Base-by-base conservation (phyloP, 2,329 filamentous ascomycete genomes). In the Clonostachys sp. region DNA sequence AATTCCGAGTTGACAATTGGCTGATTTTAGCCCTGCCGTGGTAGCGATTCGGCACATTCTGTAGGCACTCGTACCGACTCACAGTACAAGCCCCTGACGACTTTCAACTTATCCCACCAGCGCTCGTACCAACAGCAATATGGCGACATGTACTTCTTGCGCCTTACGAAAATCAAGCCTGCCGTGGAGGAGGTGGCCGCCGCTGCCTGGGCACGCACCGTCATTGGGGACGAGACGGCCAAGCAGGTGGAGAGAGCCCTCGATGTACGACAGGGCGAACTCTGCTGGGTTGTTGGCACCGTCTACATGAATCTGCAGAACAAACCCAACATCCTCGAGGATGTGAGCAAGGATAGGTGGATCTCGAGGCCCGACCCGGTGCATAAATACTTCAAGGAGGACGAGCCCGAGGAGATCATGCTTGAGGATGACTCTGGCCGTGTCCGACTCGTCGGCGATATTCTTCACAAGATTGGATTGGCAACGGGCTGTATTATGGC, bases 241-340 rank as follows among this genome's bases (percentile, higher is more conserved):
- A 80, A 78, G 55, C 82, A 78, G 54, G 91, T 95, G 14, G 89
- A 96, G 34, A 79, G 94, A 56, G 94, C 99, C 50, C 78, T 99
- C 33, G 92, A 99, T 68, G 94, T 99, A 45, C 84, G 92, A 51
- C 94, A 97, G 71, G 94, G 94, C 53, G 85, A 96, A 70, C 74
- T 97, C 35, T 97, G 92, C 71, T 99, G 92, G 91, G 87, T 99
- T 14, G 79, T 86, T 0, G 94, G 95, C 14, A 99, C 94, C 0
- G 83, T 97, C 34, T 99, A 95, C 65, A 95, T 97, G 87, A 90
- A 97, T 53, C 91, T 99, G 89, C 82, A 88, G 3, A 68, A 96
- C 59, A 99, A 99, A 71, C 94, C 95, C 1, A 95, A 95, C 61
- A 92, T 99, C 63, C 72, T 99, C 34, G 91, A 96, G 50, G 94